A percentile compares a stretch with the other conserved stretches of the same genome.
Conservation (phyloP, 2,329 filamentous ascomycete species). For the Pyricularia sp. region DNA sequence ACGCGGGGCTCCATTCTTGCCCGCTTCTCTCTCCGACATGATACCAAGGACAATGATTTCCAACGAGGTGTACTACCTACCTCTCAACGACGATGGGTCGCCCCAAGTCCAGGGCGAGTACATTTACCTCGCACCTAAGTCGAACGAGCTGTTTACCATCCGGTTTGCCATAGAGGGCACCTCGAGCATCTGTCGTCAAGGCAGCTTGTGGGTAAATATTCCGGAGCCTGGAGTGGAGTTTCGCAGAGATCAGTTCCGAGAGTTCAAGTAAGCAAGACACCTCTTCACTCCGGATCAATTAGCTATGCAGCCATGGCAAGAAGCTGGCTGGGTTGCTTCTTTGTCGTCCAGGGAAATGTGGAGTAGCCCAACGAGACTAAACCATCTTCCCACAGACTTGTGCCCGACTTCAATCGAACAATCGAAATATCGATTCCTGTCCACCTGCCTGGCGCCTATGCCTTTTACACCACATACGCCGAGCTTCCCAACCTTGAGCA, state of each 20-base stretch:
- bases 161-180: conserved; percentile 89
- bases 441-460: conserved; percentile 71
- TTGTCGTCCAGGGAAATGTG: neutral
- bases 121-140: conserved; percentile 72
- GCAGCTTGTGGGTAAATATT: conserved; percentile 94
- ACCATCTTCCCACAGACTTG: conserved; percentile 43
- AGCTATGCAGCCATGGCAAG: neutral
- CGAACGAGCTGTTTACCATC: conserved; percentile 61
- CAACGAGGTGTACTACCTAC: conserved; percentile 71
- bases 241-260: conserved; percentile 63
- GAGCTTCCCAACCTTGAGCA: conserved; percentile 69
- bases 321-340: neutral
- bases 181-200: conserved; percentile 87
- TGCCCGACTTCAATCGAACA: conserved; percentile 83
- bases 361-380: neutral
- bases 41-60: conserved; percentile 49
- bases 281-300: neutral
- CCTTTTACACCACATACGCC: conserved; percentile 87
- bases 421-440: conserved; percentile 86
- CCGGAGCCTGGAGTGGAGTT: conserved; percentile 66
- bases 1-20: neutral
- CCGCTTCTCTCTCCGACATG: conserved; percentile 28
- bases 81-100: conserved; percentile 83
- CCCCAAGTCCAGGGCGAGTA: conserved; percentile 73
- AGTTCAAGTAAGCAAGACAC: conserved; percentile 64